phyloP scores from a whole-genome alignment of 2,329 filamentous ascomycete genomes.

The Beauveria brongniartii region DNA sequence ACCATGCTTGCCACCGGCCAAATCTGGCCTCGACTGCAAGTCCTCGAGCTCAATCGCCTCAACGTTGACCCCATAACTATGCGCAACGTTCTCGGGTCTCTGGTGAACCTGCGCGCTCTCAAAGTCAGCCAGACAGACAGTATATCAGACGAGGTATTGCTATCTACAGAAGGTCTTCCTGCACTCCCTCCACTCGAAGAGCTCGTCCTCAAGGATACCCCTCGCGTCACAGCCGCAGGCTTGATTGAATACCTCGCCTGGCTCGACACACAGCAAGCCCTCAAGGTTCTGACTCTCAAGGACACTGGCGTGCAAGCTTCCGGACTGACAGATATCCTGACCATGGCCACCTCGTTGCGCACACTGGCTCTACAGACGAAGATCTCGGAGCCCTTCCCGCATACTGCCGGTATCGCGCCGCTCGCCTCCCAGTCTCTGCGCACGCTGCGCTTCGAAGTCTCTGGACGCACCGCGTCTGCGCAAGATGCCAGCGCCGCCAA shows the following conservation, averaged over 20 bases:
- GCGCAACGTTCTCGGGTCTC: constrained; percentile 59
- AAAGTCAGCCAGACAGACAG: constrained; percentile 62
- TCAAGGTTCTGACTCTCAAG: constrained; percentile 63
- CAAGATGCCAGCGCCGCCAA: constrained; percentile 47
- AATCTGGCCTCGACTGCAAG: constrained; percentile 63
- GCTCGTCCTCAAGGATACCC: constrained; percentile 63
- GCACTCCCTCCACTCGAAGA: constrained; percentile 68
- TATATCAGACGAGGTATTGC: constrained; percentile 72
- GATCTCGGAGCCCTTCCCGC: constrained; percentile 42
- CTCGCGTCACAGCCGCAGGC: constrained; percentile 63
- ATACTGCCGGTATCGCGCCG: constrained; percentile 43
- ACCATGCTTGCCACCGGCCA: constrained; percentile 57
- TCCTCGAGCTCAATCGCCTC: constrained; percentile 61
- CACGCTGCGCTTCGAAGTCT: constrained; percentile 78
- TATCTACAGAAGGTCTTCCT: constrained; percentile 55
- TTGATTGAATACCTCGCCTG: constrained; percentile 59
- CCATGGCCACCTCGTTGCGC: constrained; percentile 47
- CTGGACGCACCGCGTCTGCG: constrained; percentile 46
- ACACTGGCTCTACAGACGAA: constrained; percentile 47
- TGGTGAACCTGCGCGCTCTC: constrained; percentile 62
- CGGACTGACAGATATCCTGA: constrained; percentile 52
- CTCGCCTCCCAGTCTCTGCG: constrained; percentile 61
- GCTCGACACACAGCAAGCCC: constrained; percentile 47
- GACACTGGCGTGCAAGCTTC: constrained; percentile 62
- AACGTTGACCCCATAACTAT: constrained; percentile 63